These are phyloP conservation scores for Boletus rubroflammeus DNA, from an alignment of 768 basidiomycete species.

Conservation along the genomic window DNA sequence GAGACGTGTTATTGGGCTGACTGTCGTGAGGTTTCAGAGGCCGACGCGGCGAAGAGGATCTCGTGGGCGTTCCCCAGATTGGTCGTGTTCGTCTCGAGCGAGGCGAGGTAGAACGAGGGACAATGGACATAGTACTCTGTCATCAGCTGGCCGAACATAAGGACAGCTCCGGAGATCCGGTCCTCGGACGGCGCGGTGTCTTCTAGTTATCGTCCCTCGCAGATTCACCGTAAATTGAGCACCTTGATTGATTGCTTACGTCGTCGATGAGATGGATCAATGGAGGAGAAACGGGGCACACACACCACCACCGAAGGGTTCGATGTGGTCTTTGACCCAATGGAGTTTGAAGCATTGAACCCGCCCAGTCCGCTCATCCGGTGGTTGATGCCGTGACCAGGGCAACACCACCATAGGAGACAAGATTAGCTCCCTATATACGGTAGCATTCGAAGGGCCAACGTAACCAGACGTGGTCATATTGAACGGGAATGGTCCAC, in stretches of 20 bases:
- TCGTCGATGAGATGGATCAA: background rate
- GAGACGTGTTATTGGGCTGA: too few relatives aligned
- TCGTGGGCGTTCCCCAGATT: constrained; percentile 10
- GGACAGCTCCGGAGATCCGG: constrained; percentile 5
- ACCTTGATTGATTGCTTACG: background rate
- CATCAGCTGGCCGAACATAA: background rate
- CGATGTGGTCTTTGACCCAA: background rate
- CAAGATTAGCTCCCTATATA: background rate
- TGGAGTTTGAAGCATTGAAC: too few relatives aligned
- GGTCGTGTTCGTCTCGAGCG: constrained; percentile 10
- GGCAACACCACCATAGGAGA: background rate
- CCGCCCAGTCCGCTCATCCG: background rate
- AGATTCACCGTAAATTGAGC: background rate
- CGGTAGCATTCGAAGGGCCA: background rate
- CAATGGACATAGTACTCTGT: background rate
- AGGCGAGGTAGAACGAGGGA: constrained; percentile 5
- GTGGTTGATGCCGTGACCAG: background rate
- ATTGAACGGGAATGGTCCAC: too few relatives aligned
- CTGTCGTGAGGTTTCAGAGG: background rate
- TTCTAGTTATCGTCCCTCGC: background rate
- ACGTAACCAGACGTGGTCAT: background rate
- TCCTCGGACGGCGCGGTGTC: background rate
- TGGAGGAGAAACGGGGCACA: background rate
- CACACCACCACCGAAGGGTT: background rate
- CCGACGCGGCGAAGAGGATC: constrained; percentile 1